These are phyloP conservation scores for Hypoxylon lenormandii DNA, from an alignment of 495 filamentous ascomycete genomes.

Conservation along the genomic window DNA sequence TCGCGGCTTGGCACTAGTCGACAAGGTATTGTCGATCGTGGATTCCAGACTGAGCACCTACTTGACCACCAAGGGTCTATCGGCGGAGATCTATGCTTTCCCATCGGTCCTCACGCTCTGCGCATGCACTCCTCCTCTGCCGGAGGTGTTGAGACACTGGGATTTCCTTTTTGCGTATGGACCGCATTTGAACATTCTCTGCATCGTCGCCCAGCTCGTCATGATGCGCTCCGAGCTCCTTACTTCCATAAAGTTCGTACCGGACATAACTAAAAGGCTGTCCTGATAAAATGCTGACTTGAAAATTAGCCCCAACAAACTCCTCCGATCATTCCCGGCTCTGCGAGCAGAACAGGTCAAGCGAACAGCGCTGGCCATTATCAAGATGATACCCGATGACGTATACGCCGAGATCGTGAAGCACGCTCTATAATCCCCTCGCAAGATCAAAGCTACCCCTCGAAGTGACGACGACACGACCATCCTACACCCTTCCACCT, in stretches of 20 bases:
- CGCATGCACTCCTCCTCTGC: conserved; percentile 95
- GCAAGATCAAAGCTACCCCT: not conserved
- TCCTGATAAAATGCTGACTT: conserved; percentile 30
- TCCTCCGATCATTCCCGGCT: conserved; percentile 88
- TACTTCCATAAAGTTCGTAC: conserved; percentile 78
- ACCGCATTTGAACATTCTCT: conserved; percentile 91
- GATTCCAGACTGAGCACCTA: conserved; percentile 87
- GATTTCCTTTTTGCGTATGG: conserved; percentile 98
- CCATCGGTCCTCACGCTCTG: conserved; percentile 93
- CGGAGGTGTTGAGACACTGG: conserved; percentile 95
- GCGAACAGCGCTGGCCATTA: conserved; percentile 78
- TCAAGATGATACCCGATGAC: conserved; percentile 86
- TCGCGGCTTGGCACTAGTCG: conserved; percentile 87
- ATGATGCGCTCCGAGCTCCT: conserved; percentile 86
- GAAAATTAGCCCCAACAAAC: conserved; percentile 80
- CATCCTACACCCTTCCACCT: not conserved
- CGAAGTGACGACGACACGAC: not conserved
- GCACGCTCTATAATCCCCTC: conserved; percentile 75
- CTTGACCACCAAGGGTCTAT: conserved; percentile 84
- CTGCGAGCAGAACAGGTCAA: conserved; percentile 85
- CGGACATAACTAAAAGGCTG: not conserved
- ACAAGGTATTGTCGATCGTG: conserved; percentile 87
- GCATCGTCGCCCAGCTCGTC: conserved; percentile 95
- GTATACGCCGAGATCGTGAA: conserved; percentile 87
- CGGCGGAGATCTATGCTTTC: conserved; percentile 97